Evolutionary conservation across 1,284 basidiomycete genomes (phyloP).

Genomic region (Moesziomyces sp.): DNA sequence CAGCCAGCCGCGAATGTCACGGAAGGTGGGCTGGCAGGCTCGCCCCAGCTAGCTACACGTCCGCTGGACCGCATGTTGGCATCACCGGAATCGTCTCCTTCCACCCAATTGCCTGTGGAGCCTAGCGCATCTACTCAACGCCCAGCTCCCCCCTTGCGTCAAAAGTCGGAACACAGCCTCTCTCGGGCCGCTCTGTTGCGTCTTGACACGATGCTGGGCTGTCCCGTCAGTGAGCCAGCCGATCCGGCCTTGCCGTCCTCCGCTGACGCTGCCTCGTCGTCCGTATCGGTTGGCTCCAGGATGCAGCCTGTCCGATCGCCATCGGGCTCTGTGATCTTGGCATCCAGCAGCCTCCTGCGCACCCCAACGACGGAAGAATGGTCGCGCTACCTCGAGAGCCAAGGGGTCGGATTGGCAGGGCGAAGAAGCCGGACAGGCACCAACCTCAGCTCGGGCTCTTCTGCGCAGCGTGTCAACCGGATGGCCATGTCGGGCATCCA

Average conservation of each 20-base stretch:
- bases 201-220: slow-evolving; percentile 27
- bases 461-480: slow-evolving; percentile 30
- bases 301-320: slow-evolving; percentile 25
- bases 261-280: slow-evolving; percentile 12
- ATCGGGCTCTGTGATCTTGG: slow-evolving; percentile 23
- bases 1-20: slow-evolving; percentile 22
- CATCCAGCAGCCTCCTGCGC: slow-evolving; percentile 38
- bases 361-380: slow-evolving; percentile 64
- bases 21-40: slow-evolving; percentile 5
- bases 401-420: slow-evolving; percentile 45
- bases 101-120: slow-evolving; percentile 10
- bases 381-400: slow-evolving; percentile 58
- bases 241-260: slow-evolving; percentile 8
- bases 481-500: slow-evolving; percentile 18
- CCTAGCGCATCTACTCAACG: neutral
- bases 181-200: slow-evolving; percentile 26
- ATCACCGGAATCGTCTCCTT: slow-evolving; percentile 21
- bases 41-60: slow-evolving; percentile 18
- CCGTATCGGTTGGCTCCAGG: slow-evolving; percentile 3
- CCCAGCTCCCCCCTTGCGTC: slow-evolving; percentile 8
- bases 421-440: slow-evolving; percentile 37
- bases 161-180: slow-evolving; percentile 30
- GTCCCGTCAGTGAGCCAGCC: slow-evolving; percentile 6
- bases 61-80: slow-evolving; percentile 3
- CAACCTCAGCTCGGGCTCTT: slow-evolving; percentile 33